Evolutionary conservation across 805 yeast species (phyloP).

Genomic region (Wickerhamomyces hampshirensis): DNA sequence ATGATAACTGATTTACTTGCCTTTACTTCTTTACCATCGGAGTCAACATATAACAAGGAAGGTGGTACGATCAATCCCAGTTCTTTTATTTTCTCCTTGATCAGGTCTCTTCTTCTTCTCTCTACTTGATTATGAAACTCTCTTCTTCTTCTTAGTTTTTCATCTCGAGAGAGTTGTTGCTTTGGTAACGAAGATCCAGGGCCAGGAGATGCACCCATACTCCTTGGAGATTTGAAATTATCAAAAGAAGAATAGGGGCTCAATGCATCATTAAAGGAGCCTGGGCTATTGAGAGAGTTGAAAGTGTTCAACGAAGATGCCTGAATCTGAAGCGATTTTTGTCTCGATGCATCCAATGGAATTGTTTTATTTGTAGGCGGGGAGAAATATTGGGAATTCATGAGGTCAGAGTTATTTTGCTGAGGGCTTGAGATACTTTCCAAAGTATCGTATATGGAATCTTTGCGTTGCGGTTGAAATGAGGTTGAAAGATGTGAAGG

Average conservation of each 20-base stretch:
- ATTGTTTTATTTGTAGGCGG: slow-evolving; percentile 18
- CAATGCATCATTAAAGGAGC: slow-evolving; percentile 21
- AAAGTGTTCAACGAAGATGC: slow-evolving; percentile 6
- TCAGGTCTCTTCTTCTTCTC: slow-evolving; percentile 83
- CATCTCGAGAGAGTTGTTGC: slow-evolving; percentile 49
- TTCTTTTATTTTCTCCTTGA: slow-evolving; percentile 84
- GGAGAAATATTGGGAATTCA: slow-evolving; percentile 22
- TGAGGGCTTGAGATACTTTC: slow-evolving; percentile 21
- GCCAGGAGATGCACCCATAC: slow-evolving; percentile 26
- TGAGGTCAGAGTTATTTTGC: slow-evolving; percentile 5
- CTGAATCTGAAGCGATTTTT: slow-evolving; percentile 6
- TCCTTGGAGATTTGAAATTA: slow-evolving; percentile 27
- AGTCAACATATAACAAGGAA: slow-evolving; percentile 42
- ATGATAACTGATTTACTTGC: slow-evolving; percentile 82
- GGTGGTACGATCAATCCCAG: slow-evolving; percentile 81
- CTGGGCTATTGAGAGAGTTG: slow-evolving; percentile 6
- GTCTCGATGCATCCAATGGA: slow-evolving; percentile 7
- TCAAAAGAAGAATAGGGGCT: slow-evolving; percentile 26
- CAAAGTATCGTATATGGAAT: slow-evolving; percentile 22
- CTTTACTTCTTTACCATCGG: slow-evolving; percentile 56
- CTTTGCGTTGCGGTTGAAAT: slow-evolving; percentile 19
- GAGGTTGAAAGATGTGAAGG: slow-evolving; percentile 15
- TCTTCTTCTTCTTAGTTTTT: slow-evolving; percentile 68
- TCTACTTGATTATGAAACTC: slow-evolving; percentile 95
- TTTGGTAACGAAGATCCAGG: slow-evolving; percentile 25